Evolutionary conservation across 352 stramenopile species (phyloP).

Genomic region (Globisporangium cederbergense): DNA sequence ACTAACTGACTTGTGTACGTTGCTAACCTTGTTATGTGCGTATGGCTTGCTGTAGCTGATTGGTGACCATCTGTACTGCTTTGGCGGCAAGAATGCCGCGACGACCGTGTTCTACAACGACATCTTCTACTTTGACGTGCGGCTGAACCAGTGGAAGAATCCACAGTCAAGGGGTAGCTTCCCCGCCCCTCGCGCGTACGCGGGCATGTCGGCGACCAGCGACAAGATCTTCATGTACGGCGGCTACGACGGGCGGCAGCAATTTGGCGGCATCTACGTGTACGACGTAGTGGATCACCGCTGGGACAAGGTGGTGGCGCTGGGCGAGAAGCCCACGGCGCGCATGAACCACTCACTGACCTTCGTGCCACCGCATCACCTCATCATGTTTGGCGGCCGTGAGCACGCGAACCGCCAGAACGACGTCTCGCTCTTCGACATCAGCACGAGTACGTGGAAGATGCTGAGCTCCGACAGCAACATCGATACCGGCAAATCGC

Average conservation of each 20-base stretch:
- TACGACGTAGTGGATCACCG: constrained; percentile 46
- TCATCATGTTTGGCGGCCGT: constrained; percentile 62
- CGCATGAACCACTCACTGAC: constrained; percentile 67
- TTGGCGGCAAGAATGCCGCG: constrained; percentile 59
- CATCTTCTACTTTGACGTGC: constrained; percentile 70
- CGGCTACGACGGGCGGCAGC: constrained; percentile 45
- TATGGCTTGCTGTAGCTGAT: constrained; percentile 26
- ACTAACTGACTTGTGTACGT: background rate
- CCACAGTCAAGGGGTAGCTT: constrained; percentile 25
- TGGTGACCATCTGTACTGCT: constrained; percentile 64
- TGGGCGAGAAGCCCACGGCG: constrained; percentile 35
- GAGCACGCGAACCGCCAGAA: constrained; percentile 44
- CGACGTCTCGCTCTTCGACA: constrained; percentile 53
- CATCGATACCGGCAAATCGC: constrained; percentile 4
- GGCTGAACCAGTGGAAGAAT: constrained; percentile 56
- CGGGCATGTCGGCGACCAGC: constrained; percentile 40
- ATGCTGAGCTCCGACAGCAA: constrained; percentile 14
- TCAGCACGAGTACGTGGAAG: constrained; percentile 29
- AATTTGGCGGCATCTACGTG: constrained; percentile 58
- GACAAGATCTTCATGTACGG: constrained; percentile 70
- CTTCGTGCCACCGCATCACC: constrained; percentile 36
- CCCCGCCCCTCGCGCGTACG: constrained; percentile 47
- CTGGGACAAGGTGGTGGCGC: constrained; percentile 47
- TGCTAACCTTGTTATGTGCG: background rate
- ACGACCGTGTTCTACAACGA: constrained; percentile 58